Conservation (phyloP, 2,329 filamentous ascomycete genomes). For the Zymoseptoria passerinii region DNA sequence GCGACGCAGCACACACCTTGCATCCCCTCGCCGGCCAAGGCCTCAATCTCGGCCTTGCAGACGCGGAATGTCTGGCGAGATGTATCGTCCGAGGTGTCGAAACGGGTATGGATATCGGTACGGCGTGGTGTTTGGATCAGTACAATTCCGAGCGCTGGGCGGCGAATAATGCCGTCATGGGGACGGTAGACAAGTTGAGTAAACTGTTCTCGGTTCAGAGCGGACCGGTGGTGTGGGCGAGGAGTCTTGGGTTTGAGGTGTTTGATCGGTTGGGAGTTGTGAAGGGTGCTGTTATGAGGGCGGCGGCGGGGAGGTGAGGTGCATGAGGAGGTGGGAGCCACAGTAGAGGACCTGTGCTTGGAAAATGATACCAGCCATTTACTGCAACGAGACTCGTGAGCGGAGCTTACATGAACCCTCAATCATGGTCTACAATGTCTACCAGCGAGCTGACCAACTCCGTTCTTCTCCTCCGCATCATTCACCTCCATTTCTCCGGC, state of each 20-base stretch:
- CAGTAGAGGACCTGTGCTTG: too few relatives aligned
- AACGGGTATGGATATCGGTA: slow-evolving; percentile 83
- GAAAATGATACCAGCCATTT: too few relatives aligned
- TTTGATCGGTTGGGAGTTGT: slow-evolving; percentile 67
- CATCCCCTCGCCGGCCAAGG: slow-evolving; percentile 93
- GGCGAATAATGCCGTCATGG: slow-evolving; percentile 68
- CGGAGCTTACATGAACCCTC: too few relatives aligned
- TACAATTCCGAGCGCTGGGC: slow-evolving; percentile 78
- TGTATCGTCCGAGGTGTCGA: slow-evolving; percentile 68
- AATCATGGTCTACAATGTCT: too few relatives aligned
- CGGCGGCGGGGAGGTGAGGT: slow-evolving; percentile 35
- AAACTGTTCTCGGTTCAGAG: slow-evolving; percentile 78
- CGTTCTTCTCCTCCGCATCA: too few relatives aligned
- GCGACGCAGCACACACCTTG: slow-evolving; percentile 90
- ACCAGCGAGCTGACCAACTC: too few relatives aligned
- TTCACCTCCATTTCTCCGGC: too few relatives aligned
- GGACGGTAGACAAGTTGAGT: slow-evolving; percentile 80
- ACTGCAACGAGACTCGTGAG: too few relatives aligned
- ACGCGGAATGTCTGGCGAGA: slow-evolving; percentile 69
- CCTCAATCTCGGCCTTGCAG: slow-evolving; percentile 84
- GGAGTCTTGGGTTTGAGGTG: slow-evolving; percentile 66
- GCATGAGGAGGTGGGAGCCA: too few relatives aligned
- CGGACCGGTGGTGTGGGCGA: slow-evolving; percentile 69
- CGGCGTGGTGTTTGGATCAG: slow-evolving; percentile 65
- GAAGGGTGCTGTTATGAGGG: slow-evolving; percentile 80